Percentiles rank a stretch among this genome's conserved stretches.
phyloP scores from a whole-genome alignment of 2,329 filamentous ascomycete genomes.

The Pseudopyrenochaeta lycopersici region DNA sequence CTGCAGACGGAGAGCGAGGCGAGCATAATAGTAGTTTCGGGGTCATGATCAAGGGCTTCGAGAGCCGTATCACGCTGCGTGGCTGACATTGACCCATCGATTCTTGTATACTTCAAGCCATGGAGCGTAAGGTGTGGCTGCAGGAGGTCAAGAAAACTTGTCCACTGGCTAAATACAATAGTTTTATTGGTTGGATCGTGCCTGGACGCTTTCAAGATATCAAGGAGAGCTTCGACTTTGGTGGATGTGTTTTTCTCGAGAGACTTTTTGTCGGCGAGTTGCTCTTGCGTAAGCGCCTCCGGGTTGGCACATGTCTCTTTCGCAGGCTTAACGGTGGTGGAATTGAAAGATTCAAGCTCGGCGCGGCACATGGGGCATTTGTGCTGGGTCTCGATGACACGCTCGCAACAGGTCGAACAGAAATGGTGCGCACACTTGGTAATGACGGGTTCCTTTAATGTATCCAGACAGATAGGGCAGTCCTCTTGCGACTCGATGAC shows the following conservation, averaged over 20 bases:
- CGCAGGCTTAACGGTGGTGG: constrained; percentile 71
- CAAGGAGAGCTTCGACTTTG: constrained; percentile 81
- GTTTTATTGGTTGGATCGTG: constrained; percentile 70
- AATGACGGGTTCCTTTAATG: constrained; percentile 76
- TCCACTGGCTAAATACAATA: constrained; percentile 81
- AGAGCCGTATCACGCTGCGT: constrained; percentile 76
- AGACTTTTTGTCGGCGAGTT: constrained; percentile 66
- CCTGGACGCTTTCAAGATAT: constrained; percentile 76
- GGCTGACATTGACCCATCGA: constrained; percentile 83
- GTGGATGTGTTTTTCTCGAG: constrained; percentile 66
- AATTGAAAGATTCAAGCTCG: constrained; percentile 59
- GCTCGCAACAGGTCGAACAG: constrained; percentile 76
- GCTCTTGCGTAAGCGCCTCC: constrained; percentile 28
- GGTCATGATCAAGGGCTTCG: constrained; percentile 70
- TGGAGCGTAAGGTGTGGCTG: constrained; percentile 71
- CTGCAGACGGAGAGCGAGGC: constrained; percentile 84
- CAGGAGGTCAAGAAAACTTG: constrained; percentile 75
- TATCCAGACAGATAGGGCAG: constrained; percentile 82
- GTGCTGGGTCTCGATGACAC: constrained; percentile 76
- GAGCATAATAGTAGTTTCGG: constrained; percentile 76
- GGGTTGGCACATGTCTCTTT: constrained; percentile 55
- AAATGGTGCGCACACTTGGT: constrained; percentile 86
- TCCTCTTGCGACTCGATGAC: constrained; percentile 83
- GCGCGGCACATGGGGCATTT: constrained; percentile 88
- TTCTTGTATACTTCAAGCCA: constrained; percentile 71